Evolutionary conservation across 2,329 filamentous ascomycete genomes (phyloP).

Genomic region (Sporothrix inflata): DNA sequence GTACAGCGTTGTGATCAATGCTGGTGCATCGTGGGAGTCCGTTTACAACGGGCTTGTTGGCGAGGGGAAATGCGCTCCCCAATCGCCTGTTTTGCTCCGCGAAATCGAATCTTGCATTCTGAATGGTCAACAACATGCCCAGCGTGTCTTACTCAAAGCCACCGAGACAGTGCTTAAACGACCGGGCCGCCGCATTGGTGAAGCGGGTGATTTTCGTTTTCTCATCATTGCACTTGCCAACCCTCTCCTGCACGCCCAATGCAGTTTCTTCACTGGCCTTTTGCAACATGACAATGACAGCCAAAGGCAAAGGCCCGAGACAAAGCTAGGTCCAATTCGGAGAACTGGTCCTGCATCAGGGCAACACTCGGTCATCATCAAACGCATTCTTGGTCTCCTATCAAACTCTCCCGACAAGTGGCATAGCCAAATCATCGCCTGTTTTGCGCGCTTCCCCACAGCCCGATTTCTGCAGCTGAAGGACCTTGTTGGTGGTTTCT

Average conservation of each 20-base stretch:
- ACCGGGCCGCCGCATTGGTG: constrained; percentile 69
- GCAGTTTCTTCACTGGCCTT: constrained; percentile 47
- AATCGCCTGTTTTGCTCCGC: constrained; percentile 43
- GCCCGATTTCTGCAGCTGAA: constrained; percentile 72
- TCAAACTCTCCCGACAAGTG: constrained; percentile 75
- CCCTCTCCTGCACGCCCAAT: constrained; percentile 66
- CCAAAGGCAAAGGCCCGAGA: constrained; percentile 23
- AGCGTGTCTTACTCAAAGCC: constrained; percentile 73
- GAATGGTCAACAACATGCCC: constrained; percentile 68
- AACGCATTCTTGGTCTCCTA: constrained; percentile 78
- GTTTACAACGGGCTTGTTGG: constrained; percentile 59
- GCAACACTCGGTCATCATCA: constrained; percentile 81
- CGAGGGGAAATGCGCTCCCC: constrained; percentile 40
- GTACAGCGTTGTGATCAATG: constrained; percentile 71
- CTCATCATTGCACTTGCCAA: constrained; percentile 78
- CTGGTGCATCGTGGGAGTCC: constrained; percentile 68
- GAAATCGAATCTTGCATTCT: constrained; percentile 53
- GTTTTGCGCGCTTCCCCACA: constrained; percentile 74
- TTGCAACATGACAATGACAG: constrained; percentile 37
- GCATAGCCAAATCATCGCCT: constrained; percentile 75
- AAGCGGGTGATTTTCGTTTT: constrained; percentile 74
- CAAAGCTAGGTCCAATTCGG: constrained; percentile 33
- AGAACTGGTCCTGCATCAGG: constrained; percentile 55
- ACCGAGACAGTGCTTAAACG: constrained; percentile 80
- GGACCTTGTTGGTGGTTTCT: constrained; percentile 75